These are phyloP conservation scores for Colletotrichum sp. DNA, from an alignment of 2,329 filamentous ascomycete species.

Conservation along the genomic window DNA sequence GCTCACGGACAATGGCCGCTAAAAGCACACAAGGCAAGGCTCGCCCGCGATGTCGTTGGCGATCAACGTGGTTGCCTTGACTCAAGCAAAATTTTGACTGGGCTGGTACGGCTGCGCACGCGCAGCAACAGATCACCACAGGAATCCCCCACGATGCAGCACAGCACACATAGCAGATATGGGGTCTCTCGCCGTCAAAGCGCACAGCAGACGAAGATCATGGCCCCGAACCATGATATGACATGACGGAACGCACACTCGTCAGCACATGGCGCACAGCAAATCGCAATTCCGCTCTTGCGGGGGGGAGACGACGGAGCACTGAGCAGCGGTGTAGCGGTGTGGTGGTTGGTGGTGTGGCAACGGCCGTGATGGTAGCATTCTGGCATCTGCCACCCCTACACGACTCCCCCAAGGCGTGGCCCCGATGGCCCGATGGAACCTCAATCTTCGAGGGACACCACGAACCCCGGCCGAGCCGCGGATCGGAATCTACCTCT, in stretches of 20 bases:
- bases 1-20: neutral
- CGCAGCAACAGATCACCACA: neutral
- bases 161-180: neutral
- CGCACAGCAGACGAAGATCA: neutral
- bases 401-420: neutral
- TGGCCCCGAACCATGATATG: neutral
- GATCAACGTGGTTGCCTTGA: neutral
- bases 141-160: neutral
- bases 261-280: neutral
- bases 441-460: slow-evolving; percentile 7
- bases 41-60: neutral
- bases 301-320: neutral
- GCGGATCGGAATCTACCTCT: slow-evolving; percentile 17
- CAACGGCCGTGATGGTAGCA: neutral
- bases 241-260: slow-evolving; percentile 1
- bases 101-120: neutral
- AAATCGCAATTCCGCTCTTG: neutral
- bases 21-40: neutral
- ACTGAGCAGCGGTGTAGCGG: neutral
- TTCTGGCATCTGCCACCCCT: neutral
- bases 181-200: neutral
- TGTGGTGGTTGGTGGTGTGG: neutral
- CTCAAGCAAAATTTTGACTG: neutral
- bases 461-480: neutral
- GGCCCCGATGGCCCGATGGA: neutral